phyloP scores from a whole-genome alignment of 2,329 filamentous ascomycete species.

The Colletotrichum caudatum region DNA sequence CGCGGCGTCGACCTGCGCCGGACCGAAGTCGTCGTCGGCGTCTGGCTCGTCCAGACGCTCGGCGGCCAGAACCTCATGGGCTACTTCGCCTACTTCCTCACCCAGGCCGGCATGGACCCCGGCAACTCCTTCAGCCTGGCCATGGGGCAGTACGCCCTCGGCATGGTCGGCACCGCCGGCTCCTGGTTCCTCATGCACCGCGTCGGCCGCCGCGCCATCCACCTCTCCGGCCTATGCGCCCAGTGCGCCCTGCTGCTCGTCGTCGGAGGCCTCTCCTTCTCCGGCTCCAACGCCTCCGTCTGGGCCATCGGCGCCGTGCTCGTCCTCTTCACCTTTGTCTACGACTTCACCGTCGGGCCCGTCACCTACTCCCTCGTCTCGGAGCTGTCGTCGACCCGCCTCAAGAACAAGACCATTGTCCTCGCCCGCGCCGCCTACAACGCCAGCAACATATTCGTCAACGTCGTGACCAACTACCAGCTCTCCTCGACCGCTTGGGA shows the following conservation, averaged over 20 bases:
- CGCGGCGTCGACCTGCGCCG: slow-evolving; percentile 63
- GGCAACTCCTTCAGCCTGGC: slow-evolving; percentile 59
- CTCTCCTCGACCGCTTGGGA: slow-evolving; percentile 60
- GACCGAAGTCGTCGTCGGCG: slow-evolving; percentile 63
- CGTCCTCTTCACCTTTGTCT: slow-evolving; percentile 65
- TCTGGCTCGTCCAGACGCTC: slow-evolving; percentile 63
- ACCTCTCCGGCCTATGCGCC: slow-evolving; percentile 59
- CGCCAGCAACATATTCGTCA: slow-evolving; percentile 63
- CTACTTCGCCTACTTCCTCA: slow-evolving; percentile 46
- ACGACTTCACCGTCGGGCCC: slow-evolving; percentile 67
- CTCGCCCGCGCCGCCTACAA: slow-evolving; percentile 62
- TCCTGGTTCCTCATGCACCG: slow-evolving; percentile 64
- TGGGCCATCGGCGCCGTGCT: slow-evolving; percentile 62
- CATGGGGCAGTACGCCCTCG: slow-evolving; percentile 63
- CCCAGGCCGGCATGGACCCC: slow-evolving; percentile 59
- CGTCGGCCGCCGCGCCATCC: slow-evolving; percentile 63
- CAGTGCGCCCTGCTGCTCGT: slow-evolving; percentile 56
- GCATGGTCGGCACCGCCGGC: slow-evolving; percentile 62
- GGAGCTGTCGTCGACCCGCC: slow-evolving; percentile 65
- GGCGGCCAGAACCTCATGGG: slow-evolving; percentile 62
- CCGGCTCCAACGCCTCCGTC: slow-evolving; percentile 49
- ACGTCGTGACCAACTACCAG: slow-evolving; percentile 62
- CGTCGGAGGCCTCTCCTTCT: slow-evolving; percentile 55
- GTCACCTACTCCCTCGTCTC: slow-evolving; percentile 65
- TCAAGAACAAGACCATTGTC: slow-evolving; percentile 67